Percentiles rank a stretch among this genome's conserved stretches.
Evolutionary conservation across 208 protist genomes (phyloP).

Genomic region (Trypanosoma grayi): DNA sequence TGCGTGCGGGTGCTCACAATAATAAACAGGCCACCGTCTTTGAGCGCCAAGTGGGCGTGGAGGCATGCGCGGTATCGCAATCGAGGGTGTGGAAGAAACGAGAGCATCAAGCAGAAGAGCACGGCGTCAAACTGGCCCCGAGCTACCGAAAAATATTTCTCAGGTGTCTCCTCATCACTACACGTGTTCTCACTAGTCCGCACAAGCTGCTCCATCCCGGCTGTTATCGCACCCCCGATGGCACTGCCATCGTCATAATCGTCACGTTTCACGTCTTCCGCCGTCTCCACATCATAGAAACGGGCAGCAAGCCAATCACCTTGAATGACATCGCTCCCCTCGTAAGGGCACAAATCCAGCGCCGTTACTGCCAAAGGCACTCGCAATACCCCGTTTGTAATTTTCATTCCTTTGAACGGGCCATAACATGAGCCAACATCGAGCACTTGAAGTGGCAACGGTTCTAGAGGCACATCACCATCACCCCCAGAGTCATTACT

Average conservation of each 20-base stretch:
- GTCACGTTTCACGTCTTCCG: neutral
- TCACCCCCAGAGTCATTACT: neutral
- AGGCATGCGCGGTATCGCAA: conserved; percentile 77
- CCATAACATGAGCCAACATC: conserved; percentile 88
- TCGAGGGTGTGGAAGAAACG: conserved; percentile 74
- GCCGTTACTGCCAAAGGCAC: conserved; percentile 61
- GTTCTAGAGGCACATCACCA: neutral
- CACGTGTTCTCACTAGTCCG: neutral
- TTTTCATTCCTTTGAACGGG: conserved; percentile 43
- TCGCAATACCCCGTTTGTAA: conserved; percentile 26
- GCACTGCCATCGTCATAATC: neutral
- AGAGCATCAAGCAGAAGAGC: conserved; percentile 84
- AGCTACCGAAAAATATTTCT: conserved; percentile 11
- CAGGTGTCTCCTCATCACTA: neutral
- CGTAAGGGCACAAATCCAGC: conserved; percentile 64
- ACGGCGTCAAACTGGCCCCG: conserved; percentile 61
- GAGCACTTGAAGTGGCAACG: conserved; percentile 46
- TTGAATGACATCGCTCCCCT: conserved; percentile 27
- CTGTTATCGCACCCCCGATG: neutral
- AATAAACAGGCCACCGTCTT: conserved; percentile 69
- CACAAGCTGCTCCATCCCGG: neutral
- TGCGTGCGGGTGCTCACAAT: conserved; percentile 85
- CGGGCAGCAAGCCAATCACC: conserved; percentile 66
- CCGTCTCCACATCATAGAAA: conserved; percentile 33
- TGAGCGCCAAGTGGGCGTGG: conserved; percentile 71